Evolutionary conservation across 108 stramenopile species (phyloP).

Genomic region (Cyclotella baltica): DNA sequence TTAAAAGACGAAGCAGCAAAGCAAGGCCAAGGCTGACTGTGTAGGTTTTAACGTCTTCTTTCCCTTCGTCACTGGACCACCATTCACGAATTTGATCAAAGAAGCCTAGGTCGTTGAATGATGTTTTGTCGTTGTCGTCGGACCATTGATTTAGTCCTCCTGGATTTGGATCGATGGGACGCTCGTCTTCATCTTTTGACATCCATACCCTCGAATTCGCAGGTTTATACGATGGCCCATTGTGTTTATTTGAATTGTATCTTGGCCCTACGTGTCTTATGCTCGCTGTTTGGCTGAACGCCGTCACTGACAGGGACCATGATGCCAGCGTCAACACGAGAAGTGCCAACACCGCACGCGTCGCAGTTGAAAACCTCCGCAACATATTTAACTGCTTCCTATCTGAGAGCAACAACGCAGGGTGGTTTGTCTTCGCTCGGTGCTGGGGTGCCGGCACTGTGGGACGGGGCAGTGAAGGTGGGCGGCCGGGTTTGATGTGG

Average conservation of each 20-base stretch:
- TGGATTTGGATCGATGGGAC: constrained; percentile 43
- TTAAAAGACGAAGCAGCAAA: constrained; percentile 73
- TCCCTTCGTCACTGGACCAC: constrained; percentile 67
- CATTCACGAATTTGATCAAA: constrained; percentile 50
- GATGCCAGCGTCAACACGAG: background rate
- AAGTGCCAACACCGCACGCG: background rate
- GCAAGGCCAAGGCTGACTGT: constrained; percentile 77
- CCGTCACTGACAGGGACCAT: background rate
- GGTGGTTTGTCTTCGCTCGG: too few relatives aligned
- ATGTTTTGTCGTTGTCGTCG: constrained; percentile 35
- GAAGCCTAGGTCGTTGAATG: constrained; percentile 40
- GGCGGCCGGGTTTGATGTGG: too few relatives aligned
- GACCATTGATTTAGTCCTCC: constrained; percentile 48
- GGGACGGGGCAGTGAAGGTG: too few relatives aligned
- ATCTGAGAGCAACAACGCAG: too few relatives aligned
- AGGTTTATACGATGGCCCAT: background rate
- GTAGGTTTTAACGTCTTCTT: constrained; percentile 84
- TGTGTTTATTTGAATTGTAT: background rate
- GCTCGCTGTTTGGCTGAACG: constrained; percentile 2
- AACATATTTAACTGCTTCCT: too few relatives aligned
- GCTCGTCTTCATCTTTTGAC: background rate
- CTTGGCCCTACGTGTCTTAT: background rate
- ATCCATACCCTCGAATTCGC: constrained; percentile 1
- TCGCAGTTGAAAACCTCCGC: too few relatives aligned
- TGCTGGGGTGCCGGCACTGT: too few relatives aligned